Evolutionary conservation across 805 yeast genomes (phyloP), one percentile per base, ranked within the genome.

Genomic region (Candida easanensis): DNA sequence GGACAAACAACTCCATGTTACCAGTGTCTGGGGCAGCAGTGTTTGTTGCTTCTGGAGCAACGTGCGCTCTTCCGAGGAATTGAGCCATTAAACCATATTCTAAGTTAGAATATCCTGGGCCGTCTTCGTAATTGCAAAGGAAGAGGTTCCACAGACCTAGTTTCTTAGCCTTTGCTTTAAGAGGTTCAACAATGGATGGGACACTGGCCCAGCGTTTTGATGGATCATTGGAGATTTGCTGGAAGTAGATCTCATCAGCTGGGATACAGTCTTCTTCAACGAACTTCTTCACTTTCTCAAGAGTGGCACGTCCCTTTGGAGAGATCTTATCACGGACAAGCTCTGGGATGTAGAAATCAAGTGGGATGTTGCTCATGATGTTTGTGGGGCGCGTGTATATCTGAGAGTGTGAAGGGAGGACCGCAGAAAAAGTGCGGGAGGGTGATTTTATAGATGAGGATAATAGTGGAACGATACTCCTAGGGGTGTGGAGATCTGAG

Each of bases 61-160:
- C 57, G 38, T 65, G 63, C 3, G 79, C 68, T 39, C 77, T 65
- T 13, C 86, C 87, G 56, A 80, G 65, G 55, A 77, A 76, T 56
- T 73, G 76, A 2, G 83, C 82, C 84, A 80, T 78, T 41, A 80
- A 58, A 0, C 82, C 86, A 53, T 80, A 80, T 54, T 80, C 86
- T 50, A 80, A 60, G 57, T 80, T 80, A 37, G 82, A 67, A 60
- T 57, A 79, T 5, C 82, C 82, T 3, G 83, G 77, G 22, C 82
- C 79, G 45, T 57, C 72, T 14, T 56, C 50, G 56, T 71, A 57
- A 34, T 68, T 66, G 27, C 50, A 78, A 60, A 56, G 40, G 50
- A 80, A 80, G 66, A 80, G 58, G 58, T 80, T 80, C 84, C 84
- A 80, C 15, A 80, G 64, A 0, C 83, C 83, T 44, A 71, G 62